Evolutionary conservation across 805 yeast genomes (phyloP).

Genomic region (Yarrowia sp.): DNA sequence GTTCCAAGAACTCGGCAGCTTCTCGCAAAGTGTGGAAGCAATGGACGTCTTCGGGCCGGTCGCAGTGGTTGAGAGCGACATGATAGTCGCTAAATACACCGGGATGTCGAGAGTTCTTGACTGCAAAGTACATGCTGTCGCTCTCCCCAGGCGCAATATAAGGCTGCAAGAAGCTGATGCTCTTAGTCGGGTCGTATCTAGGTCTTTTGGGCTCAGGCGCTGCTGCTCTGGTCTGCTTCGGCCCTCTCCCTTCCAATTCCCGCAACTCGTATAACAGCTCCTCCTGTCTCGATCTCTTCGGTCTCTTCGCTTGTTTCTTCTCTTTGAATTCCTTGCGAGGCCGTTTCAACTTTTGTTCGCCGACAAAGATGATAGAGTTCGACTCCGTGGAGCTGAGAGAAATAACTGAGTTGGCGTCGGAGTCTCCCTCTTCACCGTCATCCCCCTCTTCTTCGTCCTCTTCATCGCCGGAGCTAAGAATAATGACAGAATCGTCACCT

Average conservation of each 20-base stretch:
- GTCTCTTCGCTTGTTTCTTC: too few relatives aligned
- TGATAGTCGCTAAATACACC: not conserved
- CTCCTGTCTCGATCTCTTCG: not conserved
- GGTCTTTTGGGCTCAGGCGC: not conserved
- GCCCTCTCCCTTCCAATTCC: too few relatives aligned
- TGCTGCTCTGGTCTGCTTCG: not conserved
- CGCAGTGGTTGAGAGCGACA: not conserved
- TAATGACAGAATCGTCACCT: too few relatives aligned
- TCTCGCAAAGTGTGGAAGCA: not conserved
- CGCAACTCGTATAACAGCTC: too few relatives aligned
- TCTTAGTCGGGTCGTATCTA: too few relatives aligned
- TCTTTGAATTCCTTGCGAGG: not conserved
- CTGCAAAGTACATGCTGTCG: not conserved
- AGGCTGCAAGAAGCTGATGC: not conserved
- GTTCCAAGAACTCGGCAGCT: not conserved
- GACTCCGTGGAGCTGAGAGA: constrained; percentile 11
- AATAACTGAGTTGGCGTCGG: constrained; percentile 2
- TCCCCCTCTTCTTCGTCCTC: too few relatives aligned
- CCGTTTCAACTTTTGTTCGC: not conserved
- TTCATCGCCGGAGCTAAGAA: too few relatives aligned
- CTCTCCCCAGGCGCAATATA: not conserved
- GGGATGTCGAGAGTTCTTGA: not conserved
- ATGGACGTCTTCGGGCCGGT: not conserved
- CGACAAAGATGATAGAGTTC: constrained; percentile 1
- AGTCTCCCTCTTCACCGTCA: not conserved